Conservation (phyloP, 345 rosid species). For the Gossypium ekmanianum region DNA sequence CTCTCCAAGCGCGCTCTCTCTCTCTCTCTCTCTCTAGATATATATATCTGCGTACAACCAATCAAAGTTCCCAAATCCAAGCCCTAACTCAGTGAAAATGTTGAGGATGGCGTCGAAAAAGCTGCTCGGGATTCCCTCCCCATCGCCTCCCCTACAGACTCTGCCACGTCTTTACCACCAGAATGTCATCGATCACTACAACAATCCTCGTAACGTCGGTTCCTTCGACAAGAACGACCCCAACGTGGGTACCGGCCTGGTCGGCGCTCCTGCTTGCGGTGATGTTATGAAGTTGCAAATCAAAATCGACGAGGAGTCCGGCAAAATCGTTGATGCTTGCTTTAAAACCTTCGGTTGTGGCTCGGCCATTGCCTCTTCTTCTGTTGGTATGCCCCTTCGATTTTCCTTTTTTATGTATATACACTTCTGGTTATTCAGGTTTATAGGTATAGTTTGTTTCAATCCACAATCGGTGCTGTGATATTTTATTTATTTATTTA, state of each 20-base stretch:
- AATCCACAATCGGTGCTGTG: neutral
- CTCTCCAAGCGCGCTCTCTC: neutral
- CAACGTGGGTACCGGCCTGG: slow-evolving; percentile 79
- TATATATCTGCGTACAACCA: neutral
- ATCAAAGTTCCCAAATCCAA: neutral
- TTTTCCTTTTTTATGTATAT: neutral
- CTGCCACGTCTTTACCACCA: slow-evolving; percentile 67
- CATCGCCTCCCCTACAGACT: slow-evolving; percentile 28
- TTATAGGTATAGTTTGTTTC: neutral
- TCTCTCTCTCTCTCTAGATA: neutral
- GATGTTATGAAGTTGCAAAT: slow-evolving; percentile 99
- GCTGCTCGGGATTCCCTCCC: slow-evolving; percentile 32
- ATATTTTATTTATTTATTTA: neutral
- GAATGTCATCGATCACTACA: slow-evolving; percentile 94
- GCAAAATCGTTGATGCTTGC: slow-evolving; percentile 81
- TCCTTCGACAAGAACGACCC: slow-evolving; percentile 94
- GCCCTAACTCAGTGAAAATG: neutral
- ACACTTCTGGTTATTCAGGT: neutral
- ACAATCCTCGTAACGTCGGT: slow-evolving; percentile 92
- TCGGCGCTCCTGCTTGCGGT: slow-evolving; percentile 98
- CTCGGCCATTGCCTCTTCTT: slow-evolving; percentile 73
- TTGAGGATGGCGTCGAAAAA: slow-evolving; percentile 30
- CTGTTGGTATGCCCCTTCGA: neutral
- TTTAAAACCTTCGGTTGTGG: slow-evolving; percentile 99
- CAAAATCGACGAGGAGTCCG: slow-evolving; percentile 79